Evolutionary conservation across 1,284 basidiomycete species (phyloP).

Genomic region (Pisolithus thermaeus): DNA sequence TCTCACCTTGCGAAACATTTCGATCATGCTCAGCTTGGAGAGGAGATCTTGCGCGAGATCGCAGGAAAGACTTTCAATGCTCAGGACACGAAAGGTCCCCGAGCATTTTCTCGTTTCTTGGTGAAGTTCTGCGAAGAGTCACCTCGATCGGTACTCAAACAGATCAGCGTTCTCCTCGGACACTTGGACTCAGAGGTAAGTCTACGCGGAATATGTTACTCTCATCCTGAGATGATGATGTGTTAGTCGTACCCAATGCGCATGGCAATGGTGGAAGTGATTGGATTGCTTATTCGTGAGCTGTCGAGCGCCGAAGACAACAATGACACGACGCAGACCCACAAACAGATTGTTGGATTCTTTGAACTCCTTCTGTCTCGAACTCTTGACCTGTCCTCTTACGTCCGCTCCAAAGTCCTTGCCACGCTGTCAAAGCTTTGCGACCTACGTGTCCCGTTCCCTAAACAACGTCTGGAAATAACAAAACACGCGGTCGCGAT

Average conservation of each 20-base stretch:
- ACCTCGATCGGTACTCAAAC: constrained; percentile 86
- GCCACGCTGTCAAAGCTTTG: constrained; percentile 67
- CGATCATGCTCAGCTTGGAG: constrained; percentile 84
- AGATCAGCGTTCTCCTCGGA: constrained; percentile 78
- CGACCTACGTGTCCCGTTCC: constrained; percentile 74
- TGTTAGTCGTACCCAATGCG: constrained; percentile 90
- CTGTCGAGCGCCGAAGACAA: constrained; percentile 53
- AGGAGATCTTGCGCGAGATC: constrained; percentile 87
- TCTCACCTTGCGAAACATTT: constrained; percentile 79
- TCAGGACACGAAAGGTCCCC: constrained; percentile 84
- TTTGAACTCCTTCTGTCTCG: constrained; percentile 85
- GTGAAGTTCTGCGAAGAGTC: constrained; percentile 76
- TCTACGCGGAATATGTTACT: constrained; percentile 1
- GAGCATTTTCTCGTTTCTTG: constrained; percentile 84
- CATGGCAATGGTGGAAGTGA: constrained; percentile 84
- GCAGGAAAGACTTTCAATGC: constrained; percentile 72
- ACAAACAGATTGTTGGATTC: constrained; percentile 80
- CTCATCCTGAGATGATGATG: background rate
- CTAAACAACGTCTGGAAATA: constrained; percentile 78
- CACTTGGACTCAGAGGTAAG: constrained; percentile 91
- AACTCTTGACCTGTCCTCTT: constrained; percentile 84
- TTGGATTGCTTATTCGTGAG: constrained; percentile 77
- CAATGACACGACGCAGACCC: constrained; percentile 52
- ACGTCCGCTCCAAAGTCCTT: constrained; percentile 88
- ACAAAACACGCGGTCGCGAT: constrained; percentile 74